These are phyloP conservation scores for Leishmania braziliensis DNA, from an alignment of 208 protist genomes.

Conservation along the genomic window DNA sequence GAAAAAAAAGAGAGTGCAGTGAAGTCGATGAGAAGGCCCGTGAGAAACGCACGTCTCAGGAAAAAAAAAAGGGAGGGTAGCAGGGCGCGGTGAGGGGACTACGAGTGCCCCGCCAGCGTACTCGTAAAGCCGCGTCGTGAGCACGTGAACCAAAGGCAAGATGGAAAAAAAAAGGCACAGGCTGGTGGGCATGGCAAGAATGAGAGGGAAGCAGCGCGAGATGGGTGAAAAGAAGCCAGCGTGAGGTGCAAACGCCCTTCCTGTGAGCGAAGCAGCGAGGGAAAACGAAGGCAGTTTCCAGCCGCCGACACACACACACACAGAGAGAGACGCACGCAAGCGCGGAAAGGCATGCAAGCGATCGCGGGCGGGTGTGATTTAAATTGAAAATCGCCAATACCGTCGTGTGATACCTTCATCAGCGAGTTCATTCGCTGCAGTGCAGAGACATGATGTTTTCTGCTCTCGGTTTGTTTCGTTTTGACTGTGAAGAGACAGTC, in stretches of 20 bases:
- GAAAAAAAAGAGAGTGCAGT: no score
- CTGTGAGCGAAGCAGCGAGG: background rate
- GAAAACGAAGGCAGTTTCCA: background rate
- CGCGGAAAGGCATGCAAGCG: background rate
- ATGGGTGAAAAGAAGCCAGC: background rate
- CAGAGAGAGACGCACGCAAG: background rate
- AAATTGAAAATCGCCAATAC: no score
- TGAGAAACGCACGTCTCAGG: no score
- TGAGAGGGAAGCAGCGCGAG: no score
- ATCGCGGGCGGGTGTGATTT: background rate
- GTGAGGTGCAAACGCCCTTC: background rate
- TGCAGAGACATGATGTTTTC: background rate
- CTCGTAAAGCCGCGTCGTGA: background rate
- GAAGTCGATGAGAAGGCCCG: no score
- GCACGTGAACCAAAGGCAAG: background rate
- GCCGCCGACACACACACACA: background rate
- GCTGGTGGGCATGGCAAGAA: background rate
- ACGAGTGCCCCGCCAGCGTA: no score
- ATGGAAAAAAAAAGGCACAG: background rate
- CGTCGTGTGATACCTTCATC: background rate
- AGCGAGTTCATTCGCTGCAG: background rate
- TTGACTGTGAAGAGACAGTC: background rate
- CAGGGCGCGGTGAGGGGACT: background rate
- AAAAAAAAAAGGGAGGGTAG: no score
- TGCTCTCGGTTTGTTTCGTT: background rate